A percentile compares a stretch with the other conserved stretches of the same genome.
Evolutionary conservation across 768 basidiomycete genomes (phyloP).

Genomic region (Mrakia blollopis): DNA sequence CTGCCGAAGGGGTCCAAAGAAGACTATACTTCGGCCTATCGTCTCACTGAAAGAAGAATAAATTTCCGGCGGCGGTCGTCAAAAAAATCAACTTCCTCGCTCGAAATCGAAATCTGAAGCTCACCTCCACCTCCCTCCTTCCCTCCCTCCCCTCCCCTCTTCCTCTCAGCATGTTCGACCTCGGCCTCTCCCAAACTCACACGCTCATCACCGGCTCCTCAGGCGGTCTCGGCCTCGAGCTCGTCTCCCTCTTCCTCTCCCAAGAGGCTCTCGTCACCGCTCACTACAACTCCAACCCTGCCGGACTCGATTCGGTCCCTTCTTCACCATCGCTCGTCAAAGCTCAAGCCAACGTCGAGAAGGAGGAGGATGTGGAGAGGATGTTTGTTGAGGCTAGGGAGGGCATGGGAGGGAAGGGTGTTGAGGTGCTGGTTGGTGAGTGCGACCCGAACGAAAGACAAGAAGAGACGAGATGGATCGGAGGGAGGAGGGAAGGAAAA

Average conservation of each 20-base stretch:
- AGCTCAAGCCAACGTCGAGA: conserved; percentile 58
- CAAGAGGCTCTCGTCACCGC: conserved; percentile 68
- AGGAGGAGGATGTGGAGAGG: conserved; percentile 53
- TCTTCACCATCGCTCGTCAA: conserved; percentile 43
- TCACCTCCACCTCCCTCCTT: conserved; percentile 3
- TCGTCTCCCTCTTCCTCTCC: conserved; percentile 57
- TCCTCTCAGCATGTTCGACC: conserved; percentile 45
- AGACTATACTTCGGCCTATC: no score
- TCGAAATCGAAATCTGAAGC: background rate
- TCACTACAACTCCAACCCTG: conserved; percentile 59
- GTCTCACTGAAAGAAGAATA: no score
- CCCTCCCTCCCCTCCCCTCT: background rate
- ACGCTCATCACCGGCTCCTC: conserved; percentile 67
- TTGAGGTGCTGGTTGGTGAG: conserved; percentile 43
- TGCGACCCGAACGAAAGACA: conserved; percentile 39
- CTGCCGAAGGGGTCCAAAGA: no score
- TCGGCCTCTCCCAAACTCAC: conserved; percentile 58
- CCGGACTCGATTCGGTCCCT: conserved; percentile 44
- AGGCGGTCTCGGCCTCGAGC: conserved; percentile 69
- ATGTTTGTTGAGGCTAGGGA: conserved; percentile 48
- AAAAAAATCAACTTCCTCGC: background rate
- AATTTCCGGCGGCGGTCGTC: no score
- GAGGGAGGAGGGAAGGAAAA: background rate
- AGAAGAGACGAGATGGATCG: background rate
- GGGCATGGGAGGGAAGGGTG: conserved; percentile 28